phyloP scores from a whole-genome alignment of 768 basidiomycete genomes.

The Boletus pseudo-olivaceus region DNA sequence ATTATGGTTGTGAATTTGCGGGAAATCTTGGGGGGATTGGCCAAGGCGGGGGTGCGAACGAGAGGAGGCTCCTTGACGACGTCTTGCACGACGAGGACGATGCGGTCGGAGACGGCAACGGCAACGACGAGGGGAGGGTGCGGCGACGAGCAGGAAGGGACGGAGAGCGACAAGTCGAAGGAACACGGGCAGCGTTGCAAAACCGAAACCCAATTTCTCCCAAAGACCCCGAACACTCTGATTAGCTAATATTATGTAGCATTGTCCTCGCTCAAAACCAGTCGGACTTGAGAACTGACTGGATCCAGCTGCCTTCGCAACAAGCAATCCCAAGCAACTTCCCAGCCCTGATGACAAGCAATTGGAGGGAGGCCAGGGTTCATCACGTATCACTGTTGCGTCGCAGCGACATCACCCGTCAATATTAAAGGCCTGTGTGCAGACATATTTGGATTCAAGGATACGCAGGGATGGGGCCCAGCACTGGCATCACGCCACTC shows the following conservation, averaged over 20 bases:
- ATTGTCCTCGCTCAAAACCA: neutral
- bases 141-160: slow-evolving; percentile 28
- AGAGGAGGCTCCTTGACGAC: slow-evolving; percentile 13
- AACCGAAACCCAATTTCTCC: slow-evolving; percentile 33
- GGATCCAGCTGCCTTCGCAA: neutral
- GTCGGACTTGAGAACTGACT: neutral
- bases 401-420: neutral
- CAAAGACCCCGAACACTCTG: slow-evolving; percentile 29
- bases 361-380: neutral
- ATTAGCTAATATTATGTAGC: slow-evolving; percentile 21
- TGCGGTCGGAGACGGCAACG: slow-evolving; percentile 17
- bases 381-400: neutral
- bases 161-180: slow-evolving; percentile 32
- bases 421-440: neutral
- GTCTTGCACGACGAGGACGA: slow-evolving; percentile 25
- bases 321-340: neutral
- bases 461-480: neutral
- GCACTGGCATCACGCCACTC: neutral
- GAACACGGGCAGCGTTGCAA: slow-evolving; percentile 32
- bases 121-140: slow-evolving; percentile 23
- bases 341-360: neutral
- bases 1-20: slow-evolving; percentile 21
- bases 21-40: slow-evolving; percentile 6
- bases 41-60: slow-evolving; percentile 31
- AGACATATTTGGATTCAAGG: neutral